A percentile compares a stretch with the other conserved stretches of the same genome.
Conservation (phyloP, 129 eudicot genomes). For the Daucus carota region DNA sequence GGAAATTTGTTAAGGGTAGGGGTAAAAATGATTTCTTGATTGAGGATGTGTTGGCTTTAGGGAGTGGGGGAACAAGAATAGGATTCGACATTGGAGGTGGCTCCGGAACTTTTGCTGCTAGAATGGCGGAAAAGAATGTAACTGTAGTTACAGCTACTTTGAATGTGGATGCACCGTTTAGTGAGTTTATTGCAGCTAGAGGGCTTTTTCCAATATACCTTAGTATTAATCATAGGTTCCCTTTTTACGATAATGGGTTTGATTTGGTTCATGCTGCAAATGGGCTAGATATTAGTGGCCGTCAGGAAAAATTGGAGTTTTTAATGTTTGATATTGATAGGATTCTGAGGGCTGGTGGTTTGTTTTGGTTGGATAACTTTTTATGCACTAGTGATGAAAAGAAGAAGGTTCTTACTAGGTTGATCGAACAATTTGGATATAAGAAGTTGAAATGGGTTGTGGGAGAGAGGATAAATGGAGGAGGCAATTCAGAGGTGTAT, state of each 20-base stretch:
- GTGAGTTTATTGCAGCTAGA: constrained; percentile 82
- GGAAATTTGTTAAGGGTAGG: constrained; percentile 52
- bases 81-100: constrained; percentile 96
- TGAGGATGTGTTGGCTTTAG: constrained; percentile 71
- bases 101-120: constrained; percentile 88
- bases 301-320: constrained; percentile 70
- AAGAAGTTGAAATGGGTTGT: constrained; percentile 88
- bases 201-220: constrained; percentile 71
- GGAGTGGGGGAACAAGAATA: constrained; percentile 62
- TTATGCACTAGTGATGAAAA: constrained; percentile 80
- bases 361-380: constrained; percentile 91
- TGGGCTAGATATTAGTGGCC: constrained; percentile 70
- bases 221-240: constrained; percentile 80
- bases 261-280: constrained; percentile 78
- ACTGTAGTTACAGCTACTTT: constrained; percentile 63
- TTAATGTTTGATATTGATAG: constrained; percentile 90
- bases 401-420: constrained; percentile 51
- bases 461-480: constrained; percentile 73
- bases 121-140: constrained; percentile 85
- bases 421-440: constrained; percentile 85
- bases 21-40: constrained; percentile 80
- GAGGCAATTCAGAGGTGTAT: constrained; percentile 79
- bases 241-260: constrained; percentile 66
- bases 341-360: constrained; percentile 73
- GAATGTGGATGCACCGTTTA: constrained; percentile 80